Percentiles rank a stretch among this genome's conserved stretches.
Evolutionary conservation across 2,329 filamentous ascomycete genomes (phyloP).

Genomic region (Rugonectria rugulosa): DNA sequence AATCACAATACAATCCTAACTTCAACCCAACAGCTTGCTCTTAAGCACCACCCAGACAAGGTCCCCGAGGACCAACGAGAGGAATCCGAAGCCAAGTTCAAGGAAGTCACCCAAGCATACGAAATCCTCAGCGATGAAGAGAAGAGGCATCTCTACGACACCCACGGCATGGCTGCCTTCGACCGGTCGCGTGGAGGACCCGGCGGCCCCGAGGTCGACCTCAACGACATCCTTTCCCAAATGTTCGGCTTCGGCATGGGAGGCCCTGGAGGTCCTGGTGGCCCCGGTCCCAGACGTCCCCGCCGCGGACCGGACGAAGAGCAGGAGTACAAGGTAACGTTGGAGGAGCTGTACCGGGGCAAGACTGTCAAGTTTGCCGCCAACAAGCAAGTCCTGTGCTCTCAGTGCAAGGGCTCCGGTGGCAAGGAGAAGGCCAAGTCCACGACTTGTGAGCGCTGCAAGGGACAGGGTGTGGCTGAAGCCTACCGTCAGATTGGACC

Average conservation of each 20-base stretch:
- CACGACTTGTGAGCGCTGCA: conserved; percentile 83
- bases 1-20: conserved; percentile 11
- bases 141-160: conserved; percentile 90
- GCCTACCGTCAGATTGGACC: conserved; percentile 85
- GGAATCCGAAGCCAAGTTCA: conserved; percentile 91
- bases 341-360: conserved; percentile 98
- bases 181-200: conserved; percentile 75
- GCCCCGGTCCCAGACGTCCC: conserved; percentile 65
- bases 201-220: conserved; percentile 76
- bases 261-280: conserved; percentile 57
- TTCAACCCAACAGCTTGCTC: conserved; percentile 70
- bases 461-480: conserved; percentile 79
- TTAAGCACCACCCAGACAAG: conserved; percentile 94
- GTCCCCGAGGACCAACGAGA: conserved; percentile 85
- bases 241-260: conserved; percentile 86
- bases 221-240: conserved; percentile 91
- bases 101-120: conserved; percentile 91
- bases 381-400: conserved; percentile 92
- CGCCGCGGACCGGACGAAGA: conserved; percentile 84
- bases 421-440: conserved; percentile 92
- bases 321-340: conserved; percentile 86
- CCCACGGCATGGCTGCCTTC: conserved; percentile 95
- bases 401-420: conserved; percentile 84
- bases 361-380: conserved; percentile 97
- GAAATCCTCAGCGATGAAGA: conserved; percentile 97